Base-by-base conservation (phyloP, 2,329 filamentous ascomycete species). In the Xylariomycetidae sp. region DNA sequence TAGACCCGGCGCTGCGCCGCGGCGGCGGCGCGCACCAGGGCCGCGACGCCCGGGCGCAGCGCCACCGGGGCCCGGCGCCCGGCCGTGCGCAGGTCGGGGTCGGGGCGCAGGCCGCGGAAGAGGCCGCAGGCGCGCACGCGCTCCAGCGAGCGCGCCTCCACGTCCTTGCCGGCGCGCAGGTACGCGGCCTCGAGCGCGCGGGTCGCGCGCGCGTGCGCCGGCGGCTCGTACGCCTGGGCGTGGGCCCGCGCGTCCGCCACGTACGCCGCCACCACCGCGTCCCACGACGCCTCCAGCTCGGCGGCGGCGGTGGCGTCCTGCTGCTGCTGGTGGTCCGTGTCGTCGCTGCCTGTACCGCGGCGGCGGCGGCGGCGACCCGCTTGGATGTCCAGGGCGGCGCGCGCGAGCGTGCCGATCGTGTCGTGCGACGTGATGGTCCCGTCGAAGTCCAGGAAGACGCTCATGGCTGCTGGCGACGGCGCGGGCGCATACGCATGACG, bases 361-460 rank as follows among this genome's bases (percentile, higher is more conserved):
- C 7, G 19, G 5, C 22, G 32, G 13, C n/a, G 14, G 17, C 23
- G 20, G 15, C 23, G 28, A 16, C 28, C 17, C 3, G 35, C 32
- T 8, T 53, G 50, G 15, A 51, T 39, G 27, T 48, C 37, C 23
- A 72, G 61, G 33, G 65, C 67, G 16, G 60, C 60, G 13, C 58
- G 44, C 28, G 64, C 69, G 4, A 78, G 61, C 25, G 61, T 53
- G 34, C 55, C 52, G 25, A 76, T 70, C 25, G 72, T 76, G 55
- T 78, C 74, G 19, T 62, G 39, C 10, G 59, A 54, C 13, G 74
- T 76, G 43, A 78, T 74, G 12, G 74, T 78, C 39, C 71, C 70
- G 53, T 78, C 74, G 50, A 78, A 78, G 47, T 78, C 74, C 14
- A 78, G 61, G 22, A 77, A 51, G 25, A 78, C 57, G 40, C 34